Percentiles rank a stretch among this genome's conserved stretches.
phyloP scores from a whole-genome alignment of 73 alveolate genomes.

The Stentor coeruleus region DNA sequence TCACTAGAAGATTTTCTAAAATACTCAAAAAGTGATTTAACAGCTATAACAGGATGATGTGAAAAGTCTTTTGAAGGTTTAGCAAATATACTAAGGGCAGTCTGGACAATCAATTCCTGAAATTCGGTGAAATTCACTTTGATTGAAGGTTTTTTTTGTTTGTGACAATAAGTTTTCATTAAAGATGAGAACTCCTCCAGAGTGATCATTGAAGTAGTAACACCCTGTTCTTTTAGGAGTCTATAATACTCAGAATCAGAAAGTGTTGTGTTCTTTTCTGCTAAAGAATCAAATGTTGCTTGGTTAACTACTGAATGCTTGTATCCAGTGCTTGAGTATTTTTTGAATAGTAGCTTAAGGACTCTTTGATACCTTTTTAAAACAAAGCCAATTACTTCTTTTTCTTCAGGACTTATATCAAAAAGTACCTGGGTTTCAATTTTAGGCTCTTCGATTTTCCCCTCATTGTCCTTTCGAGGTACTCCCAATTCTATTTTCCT shows the following conservation, averaged over 20 bases:
- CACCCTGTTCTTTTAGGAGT: constrained; percentile 64
- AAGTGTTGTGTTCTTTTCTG: constrained; percentile 32
- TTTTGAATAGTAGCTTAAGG: constrained; percentile 54
- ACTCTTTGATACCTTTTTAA: constrained; percentile 50
- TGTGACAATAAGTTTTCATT: constrained; percentile 31
- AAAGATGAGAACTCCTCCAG: constrained; percentile 27
- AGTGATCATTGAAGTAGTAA: constrained; percentile 34
- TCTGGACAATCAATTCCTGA: constrained; percentile 38
- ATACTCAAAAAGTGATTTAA: constrained; percentile 34
- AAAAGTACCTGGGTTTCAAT: background rate
- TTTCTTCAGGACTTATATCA: constrained; percentile 23
- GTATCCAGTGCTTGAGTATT: constrained; percentile 59
- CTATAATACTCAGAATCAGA: constrained; percentile 38
- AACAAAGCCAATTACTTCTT: constrained; percentile 40
- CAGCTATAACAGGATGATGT: constrained; percentile 54
- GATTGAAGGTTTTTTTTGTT: constrained; percentile 37
- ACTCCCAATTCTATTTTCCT: background rate
- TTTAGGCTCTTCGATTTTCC: background rate
- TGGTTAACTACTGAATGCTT: constrained; percentile 18
- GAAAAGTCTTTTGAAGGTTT: constrained; percentile 54
- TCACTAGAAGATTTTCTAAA: constrained; percentile 38
- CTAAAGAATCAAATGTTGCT: constrained; percentile 35
- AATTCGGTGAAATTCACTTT: constrained; percentile 41
- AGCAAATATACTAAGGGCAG: constrained; percentile 45
- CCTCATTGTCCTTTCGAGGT: background rate